Base-by-base conservation (phyloP, 805 yeast genomes). In the Priceomyces medius region DNA sequence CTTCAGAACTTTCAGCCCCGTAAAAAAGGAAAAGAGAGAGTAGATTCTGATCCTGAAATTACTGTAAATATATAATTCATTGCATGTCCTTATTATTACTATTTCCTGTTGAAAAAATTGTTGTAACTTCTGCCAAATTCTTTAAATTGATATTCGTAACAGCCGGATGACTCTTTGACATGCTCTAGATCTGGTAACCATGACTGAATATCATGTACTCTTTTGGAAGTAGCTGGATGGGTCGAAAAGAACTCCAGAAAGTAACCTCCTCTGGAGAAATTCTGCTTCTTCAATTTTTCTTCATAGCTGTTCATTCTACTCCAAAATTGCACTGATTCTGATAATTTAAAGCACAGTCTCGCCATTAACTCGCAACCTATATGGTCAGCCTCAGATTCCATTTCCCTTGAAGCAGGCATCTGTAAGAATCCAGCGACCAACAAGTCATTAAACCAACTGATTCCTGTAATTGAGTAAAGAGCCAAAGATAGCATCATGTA, bases 381-480 rank as follows among this genome's bases (percentile, higher is more conserved):
- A 53, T 83, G 83, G 63, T 93, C 99, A 0, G 99, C 98, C 61
- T 93, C 99, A 0, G 88, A 76, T 63, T 93, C 99, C 96, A 88
- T 88, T 44, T 80, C 88, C 53, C 99, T 73, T 1, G 95, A 85
- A 0, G 95, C 85, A 0, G 97, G 97, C 76, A 84, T 77, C 49
- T 80, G 77, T 37, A 89, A 58, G 10, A 80, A 57, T 0, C 88
- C 73, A 20, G 73, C 73, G 12, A 87, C 60, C 19, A 75, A 43
- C 23, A 85, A 48, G 39, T 76, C 73, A 51, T 77, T 77, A 42
- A 85, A 55, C 35, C 66, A 52, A 40, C 73, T 64, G 4, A 80
- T 64, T 4, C 95, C 88, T 3, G 90, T 75, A n/a, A 80, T 50
- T 1, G 83, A 58, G 52, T 79, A 82, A 40, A 86, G 51, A 1